Evolutionary conservation across 2,329 filamentous ascomycete genomes (phyloP).

Genomic region (Diaporthe caulivora): DNA sequence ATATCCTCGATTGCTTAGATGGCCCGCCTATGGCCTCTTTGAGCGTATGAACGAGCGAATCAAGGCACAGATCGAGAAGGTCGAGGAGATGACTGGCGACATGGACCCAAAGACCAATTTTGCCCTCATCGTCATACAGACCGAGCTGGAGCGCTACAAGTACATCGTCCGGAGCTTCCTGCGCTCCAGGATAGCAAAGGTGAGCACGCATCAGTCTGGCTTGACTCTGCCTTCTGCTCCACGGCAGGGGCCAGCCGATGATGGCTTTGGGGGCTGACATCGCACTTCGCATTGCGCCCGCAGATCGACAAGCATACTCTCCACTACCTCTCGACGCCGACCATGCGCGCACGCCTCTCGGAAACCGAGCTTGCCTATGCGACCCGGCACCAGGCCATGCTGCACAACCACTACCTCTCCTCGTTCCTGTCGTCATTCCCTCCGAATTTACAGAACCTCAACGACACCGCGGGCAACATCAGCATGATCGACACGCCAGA

Average conservation of each 20-base stretch:
- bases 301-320: constrained; percentile 83
- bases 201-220: constrained; percentile 54
- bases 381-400: constrained; percentile 83
- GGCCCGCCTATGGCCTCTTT: constrained; percentile 79
- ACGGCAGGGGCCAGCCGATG: not conserved
- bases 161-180: constrained; percentile 88
- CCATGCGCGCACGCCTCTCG: constrained; percentile 75
- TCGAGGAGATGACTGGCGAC: constrained; percentile 76
- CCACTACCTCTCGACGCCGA: constrained; percentile 74
- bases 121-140: constrained; percentile 93
- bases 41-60: constrained; percentile 80
- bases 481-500: constrained; percentile 95
- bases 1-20: constrained; percentile 53
- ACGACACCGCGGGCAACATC: constrained; percentile 89
- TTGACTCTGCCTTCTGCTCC: constrained; percentile 6
- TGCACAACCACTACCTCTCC: constrained; percentile 85
- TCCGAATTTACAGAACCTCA: constrained; percentile 81
- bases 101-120: constrained; percentile 95
- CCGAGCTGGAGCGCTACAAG: constrained; percentile 94
- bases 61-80: constrained; percentile 53
- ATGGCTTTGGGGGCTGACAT: constrained; percentile 27
- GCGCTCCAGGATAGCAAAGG: constrained; percentile 88
- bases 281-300: not conserved
- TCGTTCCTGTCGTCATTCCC: constrained; percentile 91
- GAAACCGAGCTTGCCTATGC: constrained; percentile 85